These are phyloP conservation scores for Ceratobasidium sp. DNA, from an alignment of 1,284 basidiomycete genomes.

Conservation along the genomic window DNA sequence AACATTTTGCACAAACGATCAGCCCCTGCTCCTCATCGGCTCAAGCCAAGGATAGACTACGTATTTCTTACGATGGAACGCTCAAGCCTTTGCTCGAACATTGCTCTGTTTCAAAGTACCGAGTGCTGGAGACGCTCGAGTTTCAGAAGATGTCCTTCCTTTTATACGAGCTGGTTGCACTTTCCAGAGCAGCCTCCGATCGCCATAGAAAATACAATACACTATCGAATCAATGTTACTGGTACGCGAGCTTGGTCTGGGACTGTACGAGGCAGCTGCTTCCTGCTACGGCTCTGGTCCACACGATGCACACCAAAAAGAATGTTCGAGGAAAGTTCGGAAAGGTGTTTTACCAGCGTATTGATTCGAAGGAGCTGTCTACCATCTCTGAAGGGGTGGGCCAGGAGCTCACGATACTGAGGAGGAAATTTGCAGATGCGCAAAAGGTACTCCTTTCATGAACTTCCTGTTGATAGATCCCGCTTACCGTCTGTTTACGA, in stretches of 20 bases:
- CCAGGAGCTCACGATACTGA: neutral
- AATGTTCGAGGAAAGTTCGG: neutral
- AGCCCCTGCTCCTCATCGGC: too few species aligned
- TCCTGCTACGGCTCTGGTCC: neutral
- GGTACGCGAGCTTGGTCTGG: slow-evolving; percentile 33
- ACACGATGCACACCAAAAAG: neutral
- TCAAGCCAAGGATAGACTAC: slow-evolving; percentile 5
- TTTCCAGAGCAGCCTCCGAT: neutral
- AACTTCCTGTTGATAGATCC: too few species aligned
- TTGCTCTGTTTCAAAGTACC: neutral
- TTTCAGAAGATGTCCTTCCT: neutral
- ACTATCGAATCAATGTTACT: slow-evolving; percentile 17
- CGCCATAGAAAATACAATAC: slow-evolving; percentile 5
- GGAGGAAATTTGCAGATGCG: neutral
- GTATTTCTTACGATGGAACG: slow-evolving; percentile 12
- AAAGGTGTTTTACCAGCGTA: neutral
- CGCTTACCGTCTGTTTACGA: too few species aligned
- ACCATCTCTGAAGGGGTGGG: neutral
- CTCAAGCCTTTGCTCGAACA: neutral
- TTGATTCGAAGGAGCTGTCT: neutral
- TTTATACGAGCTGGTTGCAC: slow-evolving; percentile 3
- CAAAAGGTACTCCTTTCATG: neutral
- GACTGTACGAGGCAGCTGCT: neutral
- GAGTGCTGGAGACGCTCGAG: neutral
- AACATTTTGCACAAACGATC: neutral